phyloP scores from a whole-genome alignment of 1,284 basidiomycete genomes.

The Ganoderma sp. region DNA sequence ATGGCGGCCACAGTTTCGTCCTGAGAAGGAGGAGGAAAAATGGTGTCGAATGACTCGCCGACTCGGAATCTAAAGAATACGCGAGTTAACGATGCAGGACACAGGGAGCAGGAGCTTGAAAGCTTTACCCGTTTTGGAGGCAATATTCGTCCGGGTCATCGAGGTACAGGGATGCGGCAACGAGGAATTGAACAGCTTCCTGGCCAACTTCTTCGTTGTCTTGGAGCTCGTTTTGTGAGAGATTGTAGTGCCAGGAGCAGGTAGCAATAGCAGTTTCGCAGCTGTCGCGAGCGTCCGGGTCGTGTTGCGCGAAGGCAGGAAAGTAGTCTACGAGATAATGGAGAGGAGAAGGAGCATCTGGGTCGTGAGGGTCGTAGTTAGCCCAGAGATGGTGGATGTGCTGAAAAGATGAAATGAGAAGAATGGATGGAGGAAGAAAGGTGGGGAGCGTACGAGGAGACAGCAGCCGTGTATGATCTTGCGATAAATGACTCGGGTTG shows the following conservation, averaged over 20 bases:
- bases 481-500: slow-evolving; percentile 26
- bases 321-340: slow-evolving; percentile 28
- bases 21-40: slow-evolving; percentile 16
- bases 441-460: slow-evolving; percentile 18
- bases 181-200: slow-evolving; percentile 24
- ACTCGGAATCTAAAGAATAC: not conserved
- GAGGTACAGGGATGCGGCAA: slow-evolving; percentile 20
- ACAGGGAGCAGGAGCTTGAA: not conserved
- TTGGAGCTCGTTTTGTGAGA: slow-evolving; percentile 19
- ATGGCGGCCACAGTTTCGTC: not conserved
- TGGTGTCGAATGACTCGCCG: slow-evolving; percentile 13
- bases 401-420: not conserved
- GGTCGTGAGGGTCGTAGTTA: slow-evolving; percentile 14
- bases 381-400: not conserved
- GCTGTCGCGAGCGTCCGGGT: slow-evolving; percentile 12
- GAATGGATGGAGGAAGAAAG: not conserved
- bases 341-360: slow-evolving; percentile 13
- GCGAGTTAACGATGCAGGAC: not conserved
- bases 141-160: slow-evolving; percentile 25
- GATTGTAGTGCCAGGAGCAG: slow-evolving; percentile 25
- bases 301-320: slow-evolving; percentile 24
- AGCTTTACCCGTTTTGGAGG: slow-evolving; percentile 21
- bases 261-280: slow-evolving; percentile 4
- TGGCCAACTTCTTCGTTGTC: slow-evolving; percentile 18
- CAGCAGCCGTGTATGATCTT: slow-evolving; percentile 24